Base-by-base conservation (phyloP, 106 monocot genomes). In the Allium fistulosum region DNA sequence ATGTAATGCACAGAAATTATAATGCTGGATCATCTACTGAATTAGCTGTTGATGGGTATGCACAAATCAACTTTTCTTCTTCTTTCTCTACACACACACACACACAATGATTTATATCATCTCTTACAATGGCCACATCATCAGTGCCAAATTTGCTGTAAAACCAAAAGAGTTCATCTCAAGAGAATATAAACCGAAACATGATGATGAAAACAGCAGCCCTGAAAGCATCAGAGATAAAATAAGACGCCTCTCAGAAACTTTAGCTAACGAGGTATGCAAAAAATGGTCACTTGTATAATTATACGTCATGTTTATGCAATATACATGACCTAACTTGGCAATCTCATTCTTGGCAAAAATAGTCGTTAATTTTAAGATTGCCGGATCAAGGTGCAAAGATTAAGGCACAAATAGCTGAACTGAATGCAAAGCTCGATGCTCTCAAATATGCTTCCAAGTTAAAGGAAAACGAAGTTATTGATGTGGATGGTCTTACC, bases 321-420 rank as follows among this genome's bases (percentile, higher is more conserved):
- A 45, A 15, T 66, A 51, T 65, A 13, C 2, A 51, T 10, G 2
- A 3, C 13, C 28, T 55, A 18, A 55, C 11, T 3, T 28, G 26
- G 7, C 50, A 48, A 37, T 56, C 61, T 17, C 17, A 10, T 28
- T 61, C 12, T 48, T 64, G 46, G 15, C 6, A 0, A 49, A 63
- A 71, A 10, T 72, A 92, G 92, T 85, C 65, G 17, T 26, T 92
- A 63, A 69, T 92, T 53, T 74, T 76, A 18, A 92, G 65, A 59
- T 71, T 92, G 60, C 85, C 92, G 4, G 92, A 92, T 71, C 62
- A 65, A 17, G 92, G 92, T 10, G 85, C 77, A 1, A 88, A 66
- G 72, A 78, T 92, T 63, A 66, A 73, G 62, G 79, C 63, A 57
- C 92, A 88, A 64, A 71, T 92, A 59, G 47, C 49, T 18, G 85